Evolutionary conservation across 208 protist species (phyloP), one percentile per base, ranked within the genome.

Genomic region (Acanthamoeba lenticulata): DNA sequence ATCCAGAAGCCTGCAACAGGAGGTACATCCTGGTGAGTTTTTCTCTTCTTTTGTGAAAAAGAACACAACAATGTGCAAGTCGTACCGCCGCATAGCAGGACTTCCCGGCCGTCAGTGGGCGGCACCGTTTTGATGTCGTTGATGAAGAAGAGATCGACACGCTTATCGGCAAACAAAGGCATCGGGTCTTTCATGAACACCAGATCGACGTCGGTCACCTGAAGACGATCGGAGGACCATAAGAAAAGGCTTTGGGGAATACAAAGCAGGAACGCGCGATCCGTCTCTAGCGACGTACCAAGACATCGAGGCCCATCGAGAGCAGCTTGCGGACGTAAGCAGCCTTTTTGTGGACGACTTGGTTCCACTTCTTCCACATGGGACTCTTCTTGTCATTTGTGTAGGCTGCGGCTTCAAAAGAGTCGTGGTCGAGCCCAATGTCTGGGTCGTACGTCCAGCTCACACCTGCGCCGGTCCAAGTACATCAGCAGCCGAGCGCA

Each of bases 261-360:
- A 5, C 3, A 17, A 19, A 0, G 19, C 47, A 52, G 9, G 47
- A 5, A 52, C 15, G 47, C 47, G 47, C 47, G 47, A 15, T 52
- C 47, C 9, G 15, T 52, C 47, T 5, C 5, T 52, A n/a, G 6
- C 40, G 2, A 17, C 44, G 29, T 29, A 86, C 77, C 77, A 86
- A 36, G 77, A 86, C 77, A 40, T 86, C 42, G 49, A 60, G 49
- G 77, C 77, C 77, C 77, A 55, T 32, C 29, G 24, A 19, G 77
- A 86, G 27, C 32, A 86, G 0, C 38, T n/a, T 17, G 13, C 49
- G 42, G 29, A 86, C 42, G 77, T 86, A 57, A 40, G 42, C 44
- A 11, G 77, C 42, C 77, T 86, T 86, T 40, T 86, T 86, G 77
- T 86, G 77, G 17, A 86, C 77, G 29, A 86, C 34, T 29, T 55